Conservation (phyloP, 169 alveolate genomes). For the Plasmodium fragile region DNA sequence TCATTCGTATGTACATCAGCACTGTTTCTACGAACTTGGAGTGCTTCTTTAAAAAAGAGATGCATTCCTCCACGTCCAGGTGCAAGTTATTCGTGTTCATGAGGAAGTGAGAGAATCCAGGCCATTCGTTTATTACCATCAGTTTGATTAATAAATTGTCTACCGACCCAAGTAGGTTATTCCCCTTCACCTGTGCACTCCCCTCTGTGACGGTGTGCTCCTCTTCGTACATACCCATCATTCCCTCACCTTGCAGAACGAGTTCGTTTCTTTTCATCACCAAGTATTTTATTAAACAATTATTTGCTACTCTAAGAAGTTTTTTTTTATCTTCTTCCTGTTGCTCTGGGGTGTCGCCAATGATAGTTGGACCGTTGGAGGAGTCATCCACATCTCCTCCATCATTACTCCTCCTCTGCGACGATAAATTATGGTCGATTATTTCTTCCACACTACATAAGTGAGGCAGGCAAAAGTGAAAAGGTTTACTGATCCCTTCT, state of each 20-base stretch:
- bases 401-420: background rate
- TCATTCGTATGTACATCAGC: conserved; percentile 26
- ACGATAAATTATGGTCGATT: background rate
- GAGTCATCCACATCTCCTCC: background rate
- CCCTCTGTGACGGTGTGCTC: background rate
- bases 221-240: background rate
- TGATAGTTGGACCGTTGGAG: background rate
- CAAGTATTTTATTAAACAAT: conserved; percentile 24
- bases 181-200: background rate
- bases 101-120: conserved; percentile 1
- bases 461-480: background rate
- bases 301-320: conserved; percentile 9
- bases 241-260: background rate
- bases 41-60: conserved; percentile 14
- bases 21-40: conserved; percentile 9
- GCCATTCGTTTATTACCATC: conserved; percentile 9
- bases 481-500: background rate
- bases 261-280: conserved; percentile 1
- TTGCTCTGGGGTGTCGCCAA: background rate
- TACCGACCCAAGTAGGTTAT: background rate
- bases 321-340: conserved; percentile 1
- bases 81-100: conserved; percentile 14
- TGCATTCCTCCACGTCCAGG: conserved; percentile 17
- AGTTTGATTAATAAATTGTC: conserved; percentile 25
- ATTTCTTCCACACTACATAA: conserved; percentile 11